Conservation (phyloP, 2,329 filamentous ascomycete genomes). For the Reticulascus tulasneorum region DNA sequence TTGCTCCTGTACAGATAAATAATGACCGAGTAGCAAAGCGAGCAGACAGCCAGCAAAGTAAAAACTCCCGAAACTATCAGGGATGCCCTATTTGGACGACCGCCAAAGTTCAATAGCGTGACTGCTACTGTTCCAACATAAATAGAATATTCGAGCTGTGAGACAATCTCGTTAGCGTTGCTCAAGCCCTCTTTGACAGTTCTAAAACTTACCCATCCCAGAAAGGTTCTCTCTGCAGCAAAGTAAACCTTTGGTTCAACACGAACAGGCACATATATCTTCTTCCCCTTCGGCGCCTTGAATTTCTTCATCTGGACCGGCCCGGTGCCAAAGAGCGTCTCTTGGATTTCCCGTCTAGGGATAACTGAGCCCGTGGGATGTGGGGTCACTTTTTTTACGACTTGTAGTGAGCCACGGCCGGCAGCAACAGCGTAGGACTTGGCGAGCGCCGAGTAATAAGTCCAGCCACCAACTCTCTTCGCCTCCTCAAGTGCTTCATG, state of each 20-base stretch:
- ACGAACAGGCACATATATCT: constrained; percentile 91
- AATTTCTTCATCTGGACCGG: constrained; percentile 57
- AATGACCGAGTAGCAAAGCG: constrained; percentile 76
- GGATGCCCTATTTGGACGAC: constrained; percentile 50
- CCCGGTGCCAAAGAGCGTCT: constrained; percentile 50
- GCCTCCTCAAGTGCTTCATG: constrained; percentile 75
- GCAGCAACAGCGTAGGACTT: constrained; percentile 39
- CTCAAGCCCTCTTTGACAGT: neutral
- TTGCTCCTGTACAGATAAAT: constrained; percentile 86
- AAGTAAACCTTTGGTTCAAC: constrained; percentile 99
- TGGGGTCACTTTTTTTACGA: constrained; percentile 50
- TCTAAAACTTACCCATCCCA: constrained; percentile 72
- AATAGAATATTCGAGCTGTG: constrained; percentile 87
- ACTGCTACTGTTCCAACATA: constrained; percentile 86
- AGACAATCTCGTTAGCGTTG: constrained; percentile 16
- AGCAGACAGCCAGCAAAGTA: constrained; percentile 72
- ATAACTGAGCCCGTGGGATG: constrained; percentile 52
- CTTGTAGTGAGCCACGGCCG: constrained; percentile 37
- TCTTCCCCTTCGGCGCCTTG: constrained; percentile 76
- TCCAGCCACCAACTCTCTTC: constrained; percentile 68
- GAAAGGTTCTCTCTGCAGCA: constrained; percentile 90
- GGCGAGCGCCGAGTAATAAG: constrained; percentile 63
- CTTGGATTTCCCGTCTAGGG: constrained; percentile 51
- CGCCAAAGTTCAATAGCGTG: constrained; percentile 77
- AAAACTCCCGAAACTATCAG: constrained; percentile 73